Percentiles rank a stretch among this genome's conserved stretches.
phyloP scores from a whole-genome alignment of 129 eudicot species.

The Lonicera japonica region DNA sequence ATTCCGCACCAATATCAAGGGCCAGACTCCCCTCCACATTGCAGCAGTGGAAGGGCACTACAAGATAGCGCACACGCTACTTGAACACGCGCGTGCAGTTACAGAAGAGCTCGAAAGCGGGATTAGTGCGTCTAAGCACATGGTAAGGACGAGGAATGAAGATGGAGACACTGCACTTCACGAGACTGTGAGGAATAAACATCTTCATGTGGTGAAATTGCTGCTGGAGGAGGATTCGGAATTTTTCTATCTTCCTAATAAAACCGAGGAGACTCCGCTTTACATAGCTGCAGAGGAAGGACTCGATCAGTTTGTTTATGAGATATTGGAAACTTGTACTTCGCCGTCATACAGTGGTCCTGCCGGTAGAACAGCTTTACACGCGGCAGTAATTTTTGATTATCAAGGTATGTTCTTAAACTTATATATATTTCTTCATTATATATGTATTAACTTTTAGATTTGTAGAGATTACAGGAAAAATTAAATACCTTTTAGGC shows the following conservation, averaged over 20 bases:
- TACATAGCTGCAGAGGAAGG: constrained; percentile 20
- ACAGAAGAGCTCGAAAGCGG: constrained; percentile 4
- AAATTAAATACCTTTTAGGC: no score
- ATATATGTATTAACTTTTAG: no score
- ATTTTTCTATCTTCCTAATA: constrained; percentile 1
- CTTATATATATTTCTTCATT: no score
- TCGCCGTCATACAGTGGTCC: constrained; percentile 14
- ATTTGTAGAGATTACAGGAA: no score
- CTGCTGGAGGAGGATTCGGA: constrained; percentile 12
- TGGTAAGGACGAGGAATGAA: constrained; percentile 8
- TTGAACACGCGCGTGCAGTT: background rate
- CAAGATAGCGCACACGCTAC: background rate
- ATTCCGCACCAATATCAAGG: background rate
- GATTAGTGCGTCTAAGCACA: background rate
- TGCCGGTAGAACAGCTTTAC: constrained; percentile 19
- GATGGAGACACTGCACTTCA: constrained; percentile 24
- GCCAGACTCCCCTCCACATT: constrained; percentile 11
- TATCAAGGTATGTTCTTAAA: background rate
- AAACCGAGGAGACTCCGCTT: constrained; percentile 21
- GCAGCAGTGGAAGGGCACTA: constrained; percentile 11
- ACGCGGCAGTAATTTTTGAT: constrained; percentile 13
- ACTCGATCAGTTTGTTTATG: background rate
- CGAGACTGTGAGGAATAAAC: constrained; percentile 10
- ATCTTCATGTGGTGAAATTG: background rate
- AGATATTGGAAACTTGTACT: constrained; percentile 1